phyloP scores from a whole-genome alignment of 2,329 filamentous ascomycete species.

The Epichloe amarillans region DNA sequence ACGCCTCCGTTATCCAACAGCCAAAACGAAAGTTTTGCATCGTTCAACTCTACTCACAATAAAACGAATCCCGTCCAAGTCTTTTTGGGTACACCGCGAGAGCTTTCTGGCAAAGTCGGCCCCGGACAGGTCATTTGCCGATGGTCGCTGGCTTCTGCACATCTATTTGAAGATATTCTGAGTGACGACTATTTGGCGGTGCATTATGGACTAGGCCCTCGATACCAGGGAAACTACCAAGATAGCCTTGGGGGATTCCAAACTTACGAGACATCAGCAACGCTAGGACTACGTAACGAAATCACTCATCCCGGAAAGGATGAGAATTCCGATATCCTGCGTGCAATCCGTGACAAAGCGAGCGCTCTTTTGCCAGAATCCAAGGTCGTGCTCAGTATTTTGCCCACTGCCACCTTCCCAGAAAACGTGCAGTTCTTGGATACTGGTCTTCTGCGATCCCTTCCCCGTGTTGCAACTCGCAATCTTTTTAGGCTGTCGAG shows the following conservation, averaged over 20 bases:
- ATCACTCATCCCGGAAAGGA: slow-evolving; percentile 80
- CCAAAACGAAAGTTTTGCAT: slow-evolving; percentile 55
- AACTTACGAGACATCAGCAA: slow-evolving; percentile 87
- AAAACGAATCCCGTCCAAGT: slow-evolving; percentile 67
- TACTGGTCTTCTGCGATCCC: slow-evolving; percentile 58
- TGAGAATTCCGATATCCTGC: slow-evolving; percentile 80
- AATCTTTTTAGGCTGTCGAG: slow-evolving; percentile 31
- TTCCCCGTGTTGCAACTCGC: slow-evolving; percentile 61
- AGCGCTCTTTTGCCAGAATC: slow-evolving; percentile 69
- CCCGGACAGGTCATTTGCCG: slow-evolving; percentile 60
- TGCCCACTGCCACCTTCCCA: slow-evolving; percentile 66
- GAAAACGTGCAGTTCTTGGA: slow-evolving; percentile 71
- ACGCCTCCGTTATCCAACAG: slow-evolving; percentile 51
- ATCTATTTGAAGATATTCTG: slow-evolving; percentile 74
- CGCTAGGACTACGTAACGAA: slow-evolving; percentile 83
- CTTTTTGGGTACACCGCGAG: slow-evolving; percentile 84
- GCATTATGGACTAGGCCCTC: slow-evolving; percentile 75
- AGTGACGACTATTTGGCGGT: slow-evolving; percentile 90
- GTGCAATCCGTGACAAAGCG: slow-evolving; percentile 75
- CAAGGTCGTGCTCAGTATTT: slow-evolving; percentile 70
- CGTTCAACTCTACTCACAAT: slow-evolving; percentile 44
- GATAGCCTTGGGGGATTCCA: slow-evolving; percentile 87
- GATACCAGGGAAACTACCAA: slow-evolving; percentile 93
- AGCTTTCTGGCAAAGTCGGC: slow-evolving; percentile 65
- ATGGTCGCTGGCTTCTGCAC: slow-evolving; percentile 83